Base-by-base conservation (phyloP, 257 asterid genomes). In the Galeopsis tetrahit region DNA sequence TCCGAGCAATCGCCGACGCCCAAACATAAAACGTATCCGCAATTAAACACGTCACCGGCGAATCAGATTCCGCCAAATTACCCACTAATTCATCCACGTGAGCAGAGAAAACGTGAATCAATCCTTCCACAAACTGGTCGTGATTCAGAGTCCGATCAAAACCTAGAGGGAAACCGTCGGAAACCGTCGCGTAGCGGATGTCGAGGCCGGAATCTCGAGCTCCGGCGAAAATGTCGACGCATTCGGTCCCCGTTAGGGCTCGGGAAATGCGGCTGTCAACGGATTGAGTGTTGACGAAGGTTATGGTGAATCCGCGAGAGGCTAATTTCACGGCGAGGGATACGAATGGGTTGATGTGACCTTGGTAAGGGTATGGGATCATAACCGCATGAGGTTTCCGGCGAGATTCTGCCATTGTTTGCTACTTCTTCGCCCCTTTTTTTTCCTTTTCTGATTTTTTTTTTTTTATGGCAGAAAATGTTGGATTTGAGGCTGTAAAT, bases 321-420 rank as follows among this genome's bases (percentile, higher is more conserved):
- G 96, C 96, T 7, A 88, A 79, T 48, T 90, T 87, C 48, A 88
- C 69, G 71, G 96, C 96, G 42, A 90, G 84, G 39, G 79, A 77
- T 0, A 87, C 90, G 79, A 85, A 90, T 1, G 96, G 96, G 57
- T 81, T 90, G 72, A 90, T 85, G 84, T 90, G 96, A 44, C 96
- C 96, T 53, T 90, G 96, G 76, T 87, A 87, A 0, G 93, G 96
- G 80, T 87, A 89, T 7, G 96, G 93, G 32, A 87, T 75, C 93
- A 89, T 83, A 33, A 89, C 72, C 66, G 89, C 96, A 60, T 89
- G 96, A 63, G 93, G 91, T 63, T 69, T 83, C 63, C 79, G 81
- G 34, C 39, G 69, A 56, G 51, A 66, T 57, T 75, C 86, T 17
- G 91, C 82, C 93, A 89, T 87, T 79, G 38, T 49, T 71, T 9